phyloP scores from a whole-genome alignment of 495 filamentous ascomycete genomes.

The Copromyces sp. region DNA sequence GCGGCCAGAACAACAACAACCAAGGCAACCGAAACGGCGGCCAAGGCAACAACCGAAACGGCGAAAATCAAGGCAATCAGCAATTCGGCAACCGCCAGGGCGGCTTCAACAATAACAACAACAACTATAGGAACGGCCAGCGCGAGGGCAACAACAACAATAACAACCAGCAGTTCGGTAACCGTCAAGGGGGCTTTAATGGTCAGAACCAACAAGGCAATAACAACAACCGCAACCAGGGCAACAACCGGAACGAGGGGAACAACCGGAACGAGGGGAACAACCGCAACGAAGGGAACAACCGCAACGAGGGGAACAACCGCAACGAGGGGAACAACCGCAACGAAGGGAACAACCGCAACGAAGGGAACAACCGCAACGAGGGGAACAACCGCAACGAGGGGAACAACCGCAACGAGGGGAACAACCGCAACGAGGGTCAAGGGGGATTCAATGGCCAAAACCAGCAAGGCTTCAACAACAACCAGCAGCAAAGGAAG shows the following conservation, averaged over 20 bases:
- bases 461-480: background rate
- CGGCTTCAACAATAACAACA: background rate
- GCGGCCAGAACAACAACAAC: constrained; percentile 7
- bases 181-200: background rate
- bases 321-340: background rate
- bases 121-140: background rate
- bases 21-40: constrained; percentile 6
- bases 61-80: constrained; percentile 6
- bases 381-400: background rate
- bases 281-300: background rate
- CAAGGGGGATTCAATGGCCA: background rate
- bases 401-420: background rate
- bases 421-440: background rate
- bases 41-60: constrained; percentile 7
- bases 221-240: background rate
- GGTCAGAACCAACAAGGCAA: background rate
- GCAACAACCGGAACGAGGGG: background rate
- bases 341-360: background rate
- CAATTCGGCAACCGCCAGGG: constrained; percentile 2
- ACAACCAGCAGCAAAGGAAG: background rate
- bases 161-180: constrained; percentile 4
- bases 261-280: background rate
- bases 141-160: background rate
- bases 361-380: background rate
- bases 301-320: too few species aligned